A percentile compares a stretch with the other conserved stretches of the same genome.
These are phyloP conservation scores for Nymphaea colorata DNA, from an alignment of 164 flowering plant species.

Conservation along the genomic window DNA sequence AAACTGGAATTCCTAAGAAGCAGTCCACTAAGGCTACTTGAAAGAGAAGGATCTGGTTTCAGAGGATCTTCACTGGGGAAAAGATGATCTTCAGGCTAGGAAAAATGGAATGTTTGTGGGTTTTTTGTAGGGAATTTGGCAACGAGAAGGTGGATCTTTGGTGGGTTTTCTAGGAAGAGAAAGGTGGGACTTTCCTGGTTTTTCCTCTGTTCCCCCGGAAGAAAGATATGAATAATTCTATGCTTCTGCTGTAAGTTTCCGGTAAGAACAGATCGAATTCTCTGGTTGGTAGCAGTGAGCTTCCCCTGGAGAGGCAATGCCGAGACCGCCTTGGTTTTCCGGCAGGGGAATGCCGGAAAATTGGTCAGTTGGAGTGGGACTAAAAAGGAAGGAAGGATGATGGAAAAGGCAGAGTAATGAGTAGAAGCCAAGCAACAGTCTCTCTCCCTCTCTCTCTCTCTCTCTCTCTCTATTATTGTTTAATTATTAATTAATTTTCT, in stretches of 20 bases:
- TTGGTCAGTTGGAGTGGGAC: neutral
- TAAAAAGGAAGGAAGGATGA: neutral
- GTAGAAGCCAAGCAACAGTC: neutral
- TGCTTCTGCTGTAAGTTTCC: neutral
- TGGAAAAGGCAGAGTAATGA: neutral
- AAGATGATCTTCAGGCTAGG: neutral
- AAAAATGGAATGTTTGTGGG: neutral
- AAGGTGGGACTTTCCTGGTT: neutral
- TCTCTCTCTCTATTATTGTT: neutral
- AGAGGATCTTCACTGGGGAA: neutral
- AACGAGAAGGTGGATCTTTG: neutral
- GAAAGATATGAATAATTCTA: neutral
- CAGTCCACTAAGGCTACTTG: neutral
- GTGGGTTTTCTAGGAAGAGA: neutral
- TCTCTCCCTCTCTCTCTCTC: neutral
- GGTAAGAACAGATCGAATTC: neutral
- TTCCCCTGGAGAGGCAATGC: neutral
- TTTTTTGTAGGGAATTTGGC: neutral
- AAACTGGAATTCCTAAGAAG: neutral
- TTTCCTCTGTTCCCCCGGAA: neutral
- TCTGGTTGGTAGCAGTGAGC: neutral
- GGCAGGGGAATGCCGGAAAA: neutral
- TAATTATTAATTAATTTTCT: neutral
- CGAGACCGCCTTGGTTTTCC: neutral
- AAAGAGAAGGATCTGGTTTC: neutral